Evolutionary conservation across 768 basidiomycete species (phyloP).

Genomic region (Austroboletus eburneus): DNA sequence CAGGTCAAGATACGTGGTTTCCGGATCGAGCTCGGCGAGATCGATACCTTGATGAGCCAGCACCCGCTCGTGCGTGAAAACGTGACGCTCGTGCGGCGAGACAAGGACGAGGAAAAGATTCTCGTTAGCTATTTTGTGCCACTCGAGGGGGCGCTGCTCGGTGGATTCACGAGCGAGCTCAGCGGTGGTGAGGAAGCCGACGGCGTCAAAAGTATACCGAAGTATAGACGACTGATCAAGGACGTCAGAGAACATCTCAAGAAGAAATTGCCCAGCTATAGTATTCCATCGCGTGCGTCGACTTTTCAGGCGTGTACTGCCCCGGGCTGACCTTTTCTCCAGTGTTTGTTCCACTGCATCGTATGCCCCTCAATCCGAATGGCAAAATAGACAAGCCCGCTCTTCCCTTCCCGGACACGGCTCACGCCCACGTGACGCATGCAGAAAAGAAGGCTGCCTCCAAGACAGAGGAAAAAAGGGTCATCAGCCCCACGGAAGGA

Average conservation of each 20-base stretch:
- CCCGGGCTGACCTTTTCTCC: slow-evolving; percentile 7
- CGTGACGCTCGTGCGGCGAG: slow-evolving; percentile 91
- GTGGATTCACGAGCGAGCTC: slow-evolving; percentile 67
- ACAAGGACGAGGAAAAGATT: slow-evolving; percentile 99
- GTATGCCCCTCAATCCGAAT: slow-evolving; percentile 98
- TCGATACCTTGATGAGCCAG: slow-evolving; percentile 78
- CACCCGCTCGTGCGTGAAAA: slow-evolving; percentile 96
- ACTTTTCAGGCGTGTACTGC: neutral
- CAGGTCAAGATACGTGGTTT: slow-evolving; percentile 33
- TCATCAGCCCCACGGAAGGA: slow-evolving; percentile 66
- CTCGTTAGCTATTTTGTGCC: slow-evolving; percentile 98
- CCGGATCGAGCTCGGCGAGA: slow-evolving; percentile 32
- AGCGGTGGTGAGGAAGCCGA: slow-evolving; percentile 45
- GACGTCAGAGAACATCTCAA: slow-evolving; percentile 94
- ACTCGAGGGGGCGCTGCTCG: slow-evolving; percentile 60
- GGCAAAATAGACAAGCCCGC: slow-evolving; percentile 99
- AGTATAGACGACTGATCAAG: slow-evolving; percentile 85
- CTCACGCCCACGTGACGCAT: slow-evolving; percentile 44
- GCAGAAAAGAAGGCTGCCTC: slow-evolving; percentile 36
- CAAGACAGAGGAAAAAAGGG: slow-evolving; percentile 32
- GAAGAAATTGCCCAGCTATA: slow-evolving; percentile 94
- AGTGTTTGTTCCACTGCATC: slow-evolving; percentile 92
- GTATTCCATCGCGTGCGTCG: slow-evolving; percentile 79
- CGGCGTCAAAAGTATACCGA: slow-evolving; percentile 70
- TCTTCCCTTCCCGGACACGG: slow-evolving; percentile 97